A percentile compares a stretch with the other conserved stretches of the same genome.
These are phyloP conservation scores for Mycena floridula DNA, from an alignment of 768 basidiomycete species.

Conservation along the genomic window DNA sequence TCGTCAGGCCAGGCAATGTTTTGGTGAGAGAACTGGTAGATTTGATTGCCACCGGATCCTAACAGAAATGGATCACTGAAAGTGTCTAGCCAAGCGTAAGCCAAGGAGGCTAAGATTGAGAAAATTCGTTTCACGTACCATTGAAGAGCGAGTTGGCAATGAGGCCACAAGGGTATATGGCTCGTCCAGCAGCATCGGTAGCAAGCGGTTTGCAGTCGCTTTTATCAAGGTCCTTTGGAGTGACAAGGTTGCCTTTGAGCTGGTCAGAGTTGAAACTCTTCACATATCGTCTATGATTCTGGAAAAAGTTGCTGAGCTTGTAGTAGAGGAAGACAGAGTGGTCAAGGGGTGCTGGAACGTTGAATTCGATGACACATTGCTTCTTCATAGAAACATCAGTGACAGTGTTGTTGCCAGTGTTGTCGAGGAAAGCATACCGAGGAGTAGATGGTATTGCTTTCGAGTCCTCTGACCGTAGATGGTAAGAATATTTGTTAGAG, in stretches of 20 bases:
- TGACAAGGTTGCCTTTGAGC: constrained; percentile 66
- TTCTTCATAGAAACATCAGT: constrained; percentile 34
- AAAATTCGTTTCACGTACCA: constrained; percentile 39
- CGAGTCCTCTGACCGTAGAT: constrained; percentile 47
- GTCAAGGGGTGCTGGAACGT: constrained; percentile 71
- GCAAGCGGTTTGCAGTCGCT: constrained; percentile 90
- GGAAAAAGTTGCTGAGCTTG: constrained; percentile 93
- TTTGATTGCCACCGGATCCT: constrained; percentile 49
- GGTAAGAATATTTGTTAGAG: constrained; percentile 59
- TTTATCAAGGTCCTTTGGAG: constrained; percentile 39
- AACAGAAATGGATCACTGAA: constrained; percentile 57
- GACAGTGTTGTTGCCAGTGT: constrained; percentile 37
- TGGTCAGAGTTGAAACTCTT: constrained; percentile 84
- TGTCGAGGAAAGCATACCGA: constrained; percentile 68
- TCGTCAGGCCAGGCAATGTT: constrained; percentile 98
- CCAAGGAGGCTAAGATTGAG: constrained; percentile 2
- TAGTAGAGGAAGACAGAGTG: constrained; percentile 89
- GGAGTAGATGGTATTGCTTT: constrained; percentile 52
- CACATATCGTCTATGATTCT: constrained; percentile 98
- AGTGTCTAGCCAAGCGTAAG: constrained; percentile 69
- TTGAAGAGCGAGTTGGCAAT: constrained; percentile 98
- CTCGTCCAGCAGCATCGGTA: constrained; percentile 38
- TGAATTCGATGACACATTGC: constrained; percentile 78
- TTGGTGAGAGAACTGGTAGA: constrained; percentile 68
- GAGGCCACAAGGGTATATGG: constrained; percentile 91